Evolutionary conservation across 768 basidiomycete genomes (phyloP).

Genomic region (Termitomyces sp.): DNA sequence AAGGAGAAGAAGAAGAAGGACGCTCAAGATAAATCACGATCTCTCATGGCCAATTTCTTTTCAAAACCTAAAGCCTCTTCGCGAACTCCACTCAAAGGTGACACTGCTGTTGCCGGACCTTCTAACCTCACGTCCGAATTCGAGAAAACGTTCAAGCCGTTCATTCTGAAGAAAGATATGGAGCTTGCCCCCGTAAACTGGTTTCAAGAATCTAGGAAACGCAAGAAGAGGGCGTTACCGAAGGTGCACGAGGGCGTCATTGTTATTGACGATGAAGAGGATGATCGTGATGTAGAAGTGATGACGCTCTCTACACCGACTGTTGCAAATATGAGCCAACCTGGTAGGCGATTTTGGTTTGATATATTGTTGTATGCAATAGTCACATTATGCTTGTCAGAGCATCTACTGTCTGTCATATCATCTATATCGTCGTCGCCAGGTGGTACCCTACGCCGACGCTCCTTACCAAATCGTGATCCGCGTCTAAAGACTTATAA

Average conservation of each 20-base stretch:
- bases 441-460: constrained; percentile 12
- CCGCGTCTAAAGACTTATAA: constrained; percentile 29
- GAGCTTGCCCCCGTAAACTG: constrained; percentile 69
- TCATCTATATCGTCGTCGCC: constrained; percentile 25
- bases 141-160: constrained; percentile 71
- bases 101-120: constrained; percentile 28
- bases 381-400: constrained; percentile 19
- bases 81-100: constrained; percentile 16
- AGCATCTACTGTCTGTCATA: constrained; percentile 32
- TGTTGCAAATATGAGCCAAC: constrained; percentile 27
- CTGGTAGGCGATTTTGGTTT: constrained; percentile 28
- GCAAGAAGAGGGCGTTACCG: constrained; percentile 13
- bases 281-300: constrained; percentile 19
- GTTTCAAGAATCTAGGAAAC: constrained; percentile 38
- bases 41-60: constrained; percentile 77
- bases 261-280: constrained; percentile 39
- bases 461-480: constrained; percentile 11
- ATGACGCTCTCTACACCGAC: constrained; percentile 13
- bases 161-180: constrained; percentile 70
- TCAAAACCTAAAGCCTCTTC: constrained; percentile 46
- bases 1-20: constrained; percentile 69
- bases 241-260: constrained; percentile 42
- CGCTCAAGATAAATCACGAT: constrained; percentile 65
- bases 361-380: not conserved
- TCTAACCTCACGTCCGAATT: constrained; percentile 54